phyloP scores from a whole-genome alignment of 106 monocot species.

The Posidonia australis region DNA sequence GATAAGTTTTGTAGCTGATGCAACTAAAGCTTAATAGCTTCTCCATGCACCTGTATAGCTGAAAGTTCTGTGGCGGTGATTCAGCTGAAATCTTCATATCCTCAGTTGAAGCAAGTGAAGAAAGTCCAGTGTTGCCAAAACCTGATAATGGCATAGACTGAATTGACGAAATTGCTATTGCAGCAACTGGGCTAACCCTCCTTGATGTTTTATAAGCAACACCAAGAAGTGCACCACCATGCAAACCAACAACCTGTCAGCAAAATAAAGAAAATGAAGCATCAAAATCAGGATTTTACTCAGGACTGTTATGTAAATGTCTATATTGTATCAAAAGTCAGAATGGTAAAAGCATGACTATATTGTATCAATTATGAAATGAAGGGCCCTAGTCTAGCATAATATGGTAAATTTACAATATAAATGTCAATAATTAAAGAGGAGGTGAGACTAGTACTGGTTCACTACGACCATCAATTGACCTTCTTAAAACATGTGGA shows the following conservation, averaged over 20 bases:
- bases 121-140: slow-evolving; percentile 60
- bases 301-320: no score
- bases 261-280: slow-evolving; percentile 14
- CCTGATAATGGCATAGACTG: slow-evolving; percentile 96
- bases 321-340: slow-evolving; percentile 2
- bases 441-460: slow-evolving; percentile 33
- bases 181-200: slow-evolving; percentile 59
- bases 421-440: no score
- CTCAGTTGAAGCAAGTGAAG: slow-evolving; percentile 65
- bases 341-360: neutral
- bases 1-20: no score
- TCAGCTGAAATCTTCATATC: slow-evolving; percentile 59
- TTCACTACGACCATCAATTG: slow-evolving; percentile 91
- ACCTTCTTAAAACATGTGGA: slow-evolving; percentile 80
- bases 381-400: no score
- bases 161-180: slow-evolving; percentile 74
- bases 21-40: no score
- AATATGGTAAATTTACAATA: no score
- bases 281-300: neutral
- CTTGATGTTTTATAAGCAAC: slow-evolving; percentile 88
- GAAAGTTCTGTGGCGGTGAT: slow-evolving; percentile 85
- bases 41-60: slow-evolving; percentile 97
- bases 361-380: no score
- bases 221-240: slow-evolving; percentile 95
- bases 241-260: slow-evolving; percentile 82